Evolutionary conservation across 306 rosid species (phyloP).

Genomic region (Nissolia schottii): DNA sequence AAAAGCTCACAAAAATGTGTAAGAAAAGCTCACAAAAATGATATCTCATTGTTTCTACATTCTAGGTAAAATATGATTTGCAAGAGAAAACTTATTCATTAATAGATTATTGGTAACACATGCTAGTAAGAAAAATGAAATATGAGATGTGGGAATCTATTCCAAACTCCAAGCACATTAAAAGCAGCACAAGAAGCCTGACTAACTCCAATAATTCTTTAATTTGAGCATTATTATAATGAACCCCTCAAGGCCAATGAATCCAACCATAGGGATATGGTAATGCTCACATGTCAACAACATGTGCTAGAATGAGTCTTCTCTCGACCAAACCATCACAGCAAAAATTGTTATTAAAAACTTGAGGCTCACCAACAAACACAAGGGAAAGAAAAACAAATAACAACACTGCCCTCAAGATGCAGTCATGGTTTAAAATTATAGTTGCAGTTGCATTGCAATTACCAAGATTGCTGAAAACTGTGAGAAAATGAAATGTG

Average conservation of each 20-base stretch:
- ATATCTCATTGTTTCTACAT: too few species aligned
- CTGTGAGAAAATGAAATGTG: neutral
- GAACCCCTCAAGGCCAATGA: slow-evolving; percentile 28
- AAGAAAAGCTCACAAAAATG: too few species aligned
- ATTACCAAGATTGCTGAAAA: too few species aligned
- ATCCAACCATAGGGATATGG: neutral
- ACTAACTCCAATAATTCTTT: slow-evolving; percentile 35
- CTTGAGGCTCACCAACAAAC: neutral
- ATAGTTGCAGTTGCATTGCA: neutral
- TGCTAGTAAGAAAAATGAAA: neutral
- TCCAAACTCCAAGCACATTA: slow-evolving; percentile 54
- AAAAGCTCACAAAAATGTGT: too few species aligned
- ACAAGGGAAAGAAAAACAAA: neutral
- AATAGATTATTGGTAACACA: neutral
- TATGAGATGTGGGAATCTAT: slow-evolving; percentile 34
- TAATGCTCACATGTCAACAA: slow-evolving; percentile 23
- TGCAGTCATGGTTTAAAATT: neutral
- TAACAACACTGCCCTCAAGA: neutral
- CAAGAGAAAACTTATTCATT: neutral
- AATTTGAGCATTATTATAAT: slow-evolving; percentile 31
- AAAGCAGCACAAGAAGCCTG: slow-evolving; percentile 45
- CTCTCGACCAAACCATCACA: neutral
- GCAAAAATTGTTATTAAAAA: neutral
- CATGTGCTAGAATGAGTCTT: neutral
- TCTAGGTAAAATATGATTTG: neutral